Evolutionary conservation across 345 rosid genomes (phyloP).

Genomic region (Cardamine occulta): DNA sequence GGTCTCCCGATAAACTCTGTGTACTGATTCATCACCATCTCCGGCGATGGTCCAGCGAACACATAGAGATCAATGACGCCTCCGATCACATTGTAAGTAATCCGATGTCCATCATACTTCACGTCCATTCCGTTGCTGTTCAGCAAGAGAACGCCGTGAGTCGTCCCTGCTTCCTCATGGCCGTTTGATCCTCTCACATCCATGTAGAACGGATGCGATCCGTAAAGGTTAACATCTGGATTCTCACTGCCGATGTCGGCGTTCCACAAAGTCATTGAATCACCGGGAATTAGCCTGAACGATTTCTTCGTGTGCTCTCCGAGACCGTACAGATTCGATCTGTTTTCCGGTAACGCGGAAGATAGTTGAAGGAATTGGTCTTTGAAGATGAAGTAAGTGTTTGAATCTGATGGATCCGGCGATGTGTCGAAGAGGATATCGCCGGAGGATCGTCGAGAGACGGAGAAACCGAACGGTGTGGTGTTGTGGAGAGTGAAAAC

Average conservation of each 20-base stretch:
- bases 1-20: constrained; percentile 71
- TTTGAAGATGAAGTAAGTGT: constrained; percentile 60
- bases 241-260: constrained; percentile 48
- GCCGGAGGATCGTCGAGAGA: constrained; percentile 61
- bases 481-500: constrained; percentile 59
- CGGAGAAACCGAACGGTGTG: constrained; percentile 65
- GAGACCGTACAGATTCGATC: constrained; percentile 66
- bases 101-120: constrained; percentile 55
- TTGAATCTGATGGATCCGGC: constrained; percentile 40
- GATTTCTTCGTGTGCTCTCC: constrained; percentile 77
- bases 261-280: constrained; percentile 64
- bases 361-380: constrained; percentile 75
- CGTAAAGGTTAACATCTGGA: constrained; percentile 63
- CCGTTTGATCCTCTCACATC: constrained; percentile 59
- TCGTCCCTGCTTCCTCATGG: constrained; percentile 47
- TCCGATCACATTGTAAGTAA: constrained; percentile 65
- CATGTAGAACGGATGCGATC: constrained; percentile 77
- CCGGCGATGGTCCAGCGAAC: constrained; percentile 62
- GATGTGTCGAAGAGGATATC: constrained; percentile 65
- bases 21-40: constrained; percentile 63
- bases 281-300: constrained; percentile 47
- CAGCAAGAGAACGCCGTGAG: constrained; percentile 67
- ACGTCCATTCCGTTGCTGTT: constrained; percentile 83
- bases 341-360: constrained; percentile 53
- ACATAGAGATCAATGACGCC: constrained; percentile 70